A percentile compares a stretch with the other conserved stretches of the same genome.
Conservation (phyloP, 148 eudicot genomes). For the Agrostemma githago region DNA sequence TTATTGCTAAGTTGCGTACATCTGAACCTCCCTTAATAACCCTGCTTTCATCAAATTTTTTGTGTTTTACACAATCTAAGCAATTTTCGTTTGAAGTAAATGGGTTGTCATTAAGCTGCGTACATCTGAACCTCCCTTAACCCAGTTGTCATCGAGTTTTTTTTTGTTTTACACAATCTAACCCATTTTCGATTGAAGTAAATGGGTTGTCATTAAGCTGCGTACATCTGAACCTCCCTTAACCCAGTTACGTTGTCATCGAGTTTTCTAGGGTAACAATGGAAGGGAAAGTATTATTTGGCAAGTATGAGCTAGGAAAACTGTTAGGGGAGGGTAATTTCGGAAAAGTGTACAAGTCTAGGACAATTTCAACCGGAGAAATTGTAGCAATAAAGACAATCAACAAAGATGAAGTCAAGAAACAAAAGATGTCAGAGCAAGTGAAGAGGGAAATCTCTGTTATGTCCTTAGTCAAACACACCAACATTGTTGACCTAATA, state of each 20-base stretch:
- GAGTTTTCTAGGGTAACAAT: background rate
- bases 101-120: background rate
- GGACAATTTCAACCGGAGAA: slow-evolving; percentile 22
- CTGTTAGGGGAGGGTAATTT: slow-evolving; percentile 57
- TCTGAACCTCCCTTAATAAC: slow-evolving; percentile 4
- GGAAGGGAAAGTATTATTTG: slow-evolving; percentile 35
- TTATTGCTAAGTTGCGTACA: background rate
- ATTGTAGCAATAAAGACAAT: slow-evolving; percentile 52
- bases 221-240: slow-evolving; percentile 5
- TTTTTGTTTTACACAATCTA: background rate
- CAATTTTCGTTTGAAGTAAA: background rate
- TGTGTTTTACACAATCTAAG: background rate
- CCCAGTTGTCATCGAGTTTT: background rate
- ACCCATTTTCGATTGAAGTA: background rate
- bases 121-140: slow-evolving; percentile 7
- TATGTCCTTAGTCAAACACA: slow-evolving; percentile 49
- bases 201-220: background rate
- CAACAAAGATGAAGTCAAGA: slow-evolving; percentile 45
- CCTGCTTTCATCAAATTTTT: background rate
- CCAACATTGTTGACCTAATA: slow-evolving; percentile 48
- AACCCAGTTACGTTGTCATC: background rate
- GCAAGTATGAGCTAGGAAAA: slow-evolving; percentile 43
- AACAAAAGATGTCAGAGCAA: slow-evolving; percentile 44
- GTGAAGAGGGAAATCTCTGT: slow-evolving; percentile 51
- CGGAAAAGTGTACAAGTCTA: slow-evolving; percentile 50